Percentiles rank a stretch among this genome's conserved stretches.
phyloP scores from a whole-genome alignment of 2,329 filamentous ascomycete species.

The Phyllosticta citribraziliensis region DNA sequence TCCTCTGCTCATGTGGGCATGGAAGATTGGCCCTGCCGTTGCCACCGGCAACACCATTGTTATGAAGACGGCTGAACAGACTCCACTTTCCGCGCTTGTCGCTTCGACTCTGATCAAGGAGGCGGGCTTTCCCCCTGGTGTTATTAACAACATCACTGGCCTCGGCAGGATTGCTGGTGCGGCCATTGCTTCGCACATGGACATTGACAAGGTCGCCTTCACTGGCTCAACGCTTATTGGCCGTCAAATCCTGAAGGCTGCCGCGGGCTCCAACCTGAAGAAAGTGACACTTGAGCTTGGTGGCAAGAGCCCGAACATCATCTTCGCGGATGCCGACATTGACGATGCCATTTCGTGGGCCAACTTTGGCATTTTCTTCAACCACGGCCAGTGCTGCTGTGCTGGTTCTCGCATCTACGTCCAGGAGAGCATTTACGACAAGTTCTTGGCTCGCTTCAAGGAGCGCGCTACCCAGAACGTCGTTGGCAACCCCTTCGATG shows the following conservation, averaged over 20 bases:
- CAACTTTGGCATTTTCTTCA: constrained; percentile 53
- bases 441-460: constrained; percentile 75
- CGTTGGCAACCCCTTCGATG: constrained; percentile 72
- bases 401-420: constrained; percentile 78
- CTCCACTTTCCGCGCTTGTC: constrained; percentile 58
- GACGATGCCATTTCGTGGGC: constrained; percentile 70
- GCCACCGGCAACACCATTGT: constrained; percentile 64
- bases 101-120: constrained; percentile 59
- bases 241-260: constrained; percentile 70
- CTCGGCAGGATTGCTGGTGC: constrained; percentile 72
- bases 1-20: constrained; percentile 68
- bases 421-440: constrained; percentile 78
- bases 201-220: constrained; percentile 75
- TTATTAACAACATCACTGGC: constrained; percentile 68
- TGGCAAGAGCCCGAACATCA: constrained; percentile 72
- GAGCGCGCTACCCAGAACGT: constrained; percentile 62
- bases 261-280: constrained; percentile 68
- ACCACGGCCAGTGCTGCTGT: constrained; percentile 56
- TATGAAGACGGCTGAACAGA: constrained; percentile 69
- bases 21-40: constrained; percentile 72
- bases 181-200: constrained; percentile 66
- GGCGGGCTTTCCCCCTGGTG: constrained; percentile 69
- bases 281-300: constrained; percentile 74
- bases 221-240: constrained; percentile 68
- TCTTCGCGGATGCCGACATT: constrained; percentile 69